A percentile compares a stretch with the other conserved stretches of the same genome.
Conservation (phyloP, 2,329 filamentous ascomycete genomes). For the Pseudopyricularia cyperi region DNA sequence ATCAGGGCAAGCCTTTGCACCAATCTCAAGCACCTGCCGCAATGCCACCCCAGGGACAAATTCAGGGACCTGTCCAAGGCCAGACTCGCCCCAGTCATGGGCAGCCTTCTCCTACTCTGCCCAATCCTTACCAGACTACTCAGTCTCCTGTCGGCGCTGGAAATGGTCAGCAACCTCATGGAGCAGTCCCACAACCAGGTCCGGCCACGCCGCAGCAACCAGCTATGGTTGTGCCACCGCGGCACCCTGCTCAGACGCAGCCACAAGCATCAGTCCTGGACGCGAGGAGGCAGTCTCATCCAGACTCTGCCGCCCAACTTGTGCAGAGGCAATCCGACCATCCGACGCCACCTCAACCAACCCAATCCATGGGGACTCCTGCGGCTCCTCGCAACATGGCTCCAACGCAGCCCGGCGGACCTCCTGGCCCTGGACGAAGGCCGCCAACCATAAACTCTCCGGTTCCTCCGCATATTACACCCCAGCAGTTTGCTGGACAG, state of each 20-base stretch:
- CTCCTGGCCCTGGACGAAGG: background rate
- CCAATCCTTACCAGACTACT: background rate
- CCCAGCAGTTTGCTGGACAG: constrained; percentile 4
- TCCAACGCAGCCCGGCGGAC: background rate
- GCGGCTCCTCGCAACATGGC: background rate
- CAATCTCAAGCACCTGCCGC: background rate
- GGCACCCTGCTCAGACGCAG: constrained; percentile 18
- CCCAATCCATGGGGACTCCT: constrained; percentile 1
- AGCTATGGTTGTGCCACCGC: constrained; percentile 20
- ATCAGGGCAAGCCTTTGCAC: background rate
- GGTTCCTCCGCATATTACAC: background rate
- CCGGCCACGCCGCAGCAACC: background rate
- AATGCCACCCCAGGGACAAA: background rate
- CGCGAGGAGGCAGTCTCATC: constrained; percentile 4
- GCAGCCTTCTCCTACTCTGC: background rate
- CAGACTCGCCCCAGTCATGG: background rate
- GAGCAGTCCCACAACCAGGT: constrained; percentile 4
- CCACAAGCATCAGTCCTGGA: background rate
- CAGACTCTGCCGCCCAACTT: constrained; percentile 13
- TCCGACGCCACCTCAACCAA: constrained; percentile 4
- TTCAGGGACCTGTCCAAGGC: background rate
- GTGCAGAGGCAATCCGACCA: constrained; percentile 5
- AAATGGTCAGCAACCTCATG: background rate
- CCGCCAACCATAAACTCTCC: background rate
- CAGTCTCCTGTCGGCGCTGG: background rate